Evolutionary conservation across 768 basidiomycete genomes (phyloP).

Genomic region (Lactifluus echinatus): DNA sequence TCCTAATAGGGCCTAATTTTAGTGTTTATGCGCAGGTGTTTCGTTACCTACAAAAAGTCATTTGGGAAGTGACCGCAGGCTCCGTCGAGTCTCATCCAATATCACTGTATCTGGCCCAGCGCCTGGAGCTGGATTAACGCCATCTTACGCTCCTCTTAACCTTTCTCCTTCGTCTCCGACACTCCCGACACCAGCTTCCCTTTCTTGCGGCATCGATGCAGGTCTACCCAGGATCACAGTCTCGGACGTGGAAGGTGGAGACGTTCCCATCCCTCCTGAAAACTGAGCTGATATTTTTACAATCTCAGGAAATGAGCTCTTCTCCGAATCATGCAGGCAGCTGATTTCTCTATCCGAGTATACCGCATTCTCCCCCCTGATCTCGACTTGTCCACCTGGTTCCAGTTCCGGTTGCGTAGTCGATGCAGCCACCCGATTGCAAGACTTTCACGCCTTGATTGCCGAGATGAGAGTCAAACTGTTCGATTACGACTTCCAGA

Average conservation of each 20-base stretch:
- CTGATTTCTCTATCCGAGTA: not conserved
- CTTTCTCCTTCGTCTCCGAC: not conserved
- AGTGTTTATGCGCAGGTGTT: not conserved
- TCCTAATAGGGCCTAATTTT: not conserved
- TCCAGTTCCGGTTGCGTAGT: not conserved
- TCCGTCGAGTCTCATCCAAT: not conserved
- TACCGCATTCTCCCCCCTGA: not conserved
- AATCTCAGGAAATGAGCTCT: not conserved
- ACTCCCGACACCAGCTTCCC: not conserved
- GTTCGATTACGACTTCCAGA: not conserved
- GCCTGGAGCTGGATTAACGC: not conserved
- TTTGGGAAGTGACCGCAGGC: not conserved
- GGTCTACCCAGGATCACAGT: not conserved
- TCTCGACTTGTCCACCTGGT: not conserved
- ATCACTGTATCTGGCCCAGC: not conserved
- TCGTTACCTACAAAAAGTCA: not conserved
- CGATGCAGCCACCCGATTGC: conserved; percentile 5
- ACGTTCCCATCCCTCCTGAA: not conserved
- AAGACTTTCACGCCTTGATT: conserved; percentile 6
- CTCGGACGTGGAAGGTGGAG: not conserved
- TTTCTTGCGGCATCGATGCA: not conserved
- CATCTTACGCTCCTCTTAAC: not conserved
- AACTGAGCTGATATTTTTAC: not conserved
- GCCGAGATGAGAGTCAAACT: conserved; percentile 5
- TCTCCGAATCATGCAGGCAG: not conserved